These are phyloP conservation scores for Pulveroboletus sp. DNA, from an alignment of 1,284 basidiomycete genomes.

Conservation along the genomic window DNA sequence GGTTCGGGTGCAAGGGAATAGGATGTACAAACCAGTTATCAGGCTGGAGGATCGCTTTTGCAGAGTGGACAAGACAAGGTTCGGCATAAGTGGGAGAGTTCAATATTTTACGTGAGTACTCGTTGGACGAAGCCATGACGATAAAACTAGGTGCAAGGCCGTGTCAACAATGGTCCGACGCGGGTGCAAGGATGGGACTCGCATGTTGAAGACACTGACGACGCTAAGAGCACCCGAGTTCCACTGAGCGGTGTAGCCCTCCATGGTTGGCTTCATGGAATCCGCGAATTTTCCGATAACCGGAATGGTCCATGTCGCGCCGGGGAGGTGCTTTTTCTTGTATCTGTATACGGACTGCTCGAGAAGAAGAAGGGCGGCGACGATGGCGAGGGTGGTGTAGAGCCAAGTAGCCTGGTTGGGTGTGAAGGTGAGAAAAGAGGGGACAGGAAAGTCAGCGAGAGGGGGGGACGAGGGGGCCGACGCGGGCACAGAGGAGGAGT, in stretches of 20 bases:
- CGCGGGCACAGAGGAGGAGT: conserved; percentile 36
- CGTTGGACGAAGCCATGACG: conserved; percentile 91
- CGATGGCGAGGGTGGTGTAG: conserved; percentile 59
- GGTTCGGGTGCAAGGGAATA: not conserved
- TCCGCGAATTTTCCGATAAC: conserved; percentile 92
- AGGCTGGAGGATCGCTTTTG: conserved; percentile 82
- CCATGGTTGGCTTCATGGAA: conserved; percentile 84
- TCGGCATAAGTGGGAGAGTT: conserved; percentile 89
- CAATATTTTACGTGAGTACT: conserved; percentile 88
- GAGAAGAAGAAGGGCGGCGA: conserved; percentile 64
- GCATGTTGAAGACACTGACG: conserved; percentile 96
- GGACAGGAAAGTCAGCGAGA: conserved; percentile 43
- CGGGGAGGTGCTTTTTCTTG: conserved; percentile 87
- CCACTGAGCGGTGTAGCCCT: conserved; percentile 89
- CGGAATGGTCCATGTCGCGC: conserved; percentile 88
- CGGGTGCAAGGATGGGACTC: conserved; percentile 30
- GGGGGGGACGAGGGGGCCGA: conserved; percentile 38
- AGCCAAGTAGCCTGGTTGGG: conserved; percentile 50
- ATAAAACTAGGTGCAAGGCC: conserved; percentile 68
- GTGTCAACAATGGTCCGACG: conserved; percentile 7
- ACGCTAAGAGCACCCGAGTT: conserved; percentile 80
- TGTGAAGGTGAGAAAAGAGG: conserved; percentile 40
- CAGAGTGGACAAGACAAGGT: conserved; percentile 92
- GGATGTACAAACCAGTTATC: conserved; percentile 79
- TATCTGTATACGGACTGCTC: conserved; percentile 84